These are phyloP conservation scores for Cylindricascospora bacillispora DNA, from an alignment of 1,139 yeast species.

Conservation along the genomic window DNA sequence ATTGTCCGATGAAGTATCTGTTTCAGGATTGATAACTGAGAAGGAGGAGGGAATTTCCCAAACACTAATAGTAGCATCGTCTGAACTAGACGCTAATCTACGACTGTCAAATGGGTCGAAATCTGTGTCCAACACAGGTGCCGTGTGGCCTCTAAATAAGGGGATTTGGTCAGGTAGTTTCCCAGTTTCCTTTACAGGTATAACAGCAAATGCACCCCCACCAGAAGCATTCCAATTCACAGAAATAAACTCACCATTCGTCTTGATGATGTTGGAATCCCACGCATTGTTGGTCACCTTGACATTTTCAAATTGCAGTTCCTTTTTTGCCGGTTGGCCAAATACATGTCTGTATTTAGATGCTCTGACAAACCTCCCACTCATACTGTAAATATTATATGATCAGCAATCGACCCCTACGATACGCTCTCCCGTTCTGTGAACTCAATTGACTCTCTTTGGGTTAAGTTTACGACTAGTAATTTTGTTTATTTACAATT, in stretches of 20 bases:
- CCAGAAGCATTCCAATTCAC: constrained; percentile 93
- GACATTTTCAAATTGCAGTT: constrained; percentile 77
- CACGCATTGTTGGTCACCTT: constrained; percentile 83
- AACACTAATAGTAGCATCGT: constrained; percentile 76
- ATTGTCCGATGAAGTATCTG: constrained; percentile 26
- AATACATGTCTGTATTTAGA: constrained; percentile 92
- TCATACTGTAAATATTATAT: no score
- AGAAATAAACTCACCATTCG: constrained; percentile 73
- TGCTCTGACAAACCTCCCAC: constrained; percentile 91
- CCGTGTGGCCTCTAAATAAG: constrained; percentile 88
- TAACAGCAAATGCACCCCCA: constrained; percentile 93
- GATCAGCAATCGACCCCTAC: no score
- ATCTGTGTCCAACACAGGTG: constrained; percentile 87
- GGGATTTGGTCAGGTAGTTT: constrained; percentile 91
- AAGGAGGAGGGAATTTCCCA: constrained; percentile 82
- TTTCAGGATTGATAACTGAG: constrained; percentile 37
- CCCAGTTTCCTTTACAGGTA: constrained; percentile 80
- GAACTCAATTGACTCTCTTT: no score
- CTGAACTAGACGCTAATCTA: constrained; percentile 74
- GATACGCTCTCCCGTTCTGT: no score
- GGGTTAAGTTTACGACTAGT: no score
- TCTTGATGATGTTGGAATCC: constrained; percentile 82
- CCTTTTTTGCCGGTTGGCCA: constrained; percentile 85
- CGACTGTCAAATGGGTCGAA: constrained; percentile 76
- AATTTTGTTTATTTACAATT: background rate